Base-by-base conservation (phyloP, 768 basidiomycete species). In the Candolleomyces eurysporus region DNA sequence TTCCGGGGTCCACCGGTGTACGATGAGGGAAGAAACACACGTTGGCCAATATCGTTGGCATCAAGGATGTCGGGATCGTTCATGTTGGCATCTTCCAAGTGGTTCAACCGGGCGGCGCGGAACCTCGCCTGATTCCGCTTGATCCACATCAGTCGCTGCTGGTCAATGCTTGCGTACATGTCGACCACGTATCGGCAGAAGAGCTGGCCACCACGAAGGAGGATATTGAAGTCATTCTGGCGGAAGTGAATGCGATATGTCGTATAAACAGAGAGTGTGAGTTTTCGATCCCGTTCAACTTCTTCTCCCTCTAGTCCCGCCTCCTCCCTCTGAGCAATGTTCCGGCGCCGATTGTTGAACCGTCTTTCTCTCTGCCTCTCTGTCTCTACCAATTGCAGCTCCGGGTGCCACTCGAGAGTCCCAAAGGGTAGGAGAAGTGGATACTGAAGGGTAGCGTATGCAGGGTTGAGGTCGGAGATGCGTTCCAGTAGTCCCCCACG, bases 381-480 rank as follows among this genome's bases (percentile, higher is more conserved):
- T 10, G 59, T 57, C 14, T 74, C 56, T 65, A 57, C 71, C 73
- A 66, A n/a, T 9, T 76, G 75, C 70, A 84, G 81, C 3, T 73
- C 70, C 36, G 79, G 81, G 70, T 82, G 75, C 79, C 76, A 83
- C 3, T 32, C 32, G 32, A 5, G 9, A 9, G 32, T 32, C 2
- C 79, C 78, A 42, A 51, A 16, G 3, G 80, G 76, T 69, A 82
- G 81, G 1, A 84, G 68, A 0, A 84, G 63, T 0, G 77, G 73
- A 76, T 81, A 82, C 13, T 80, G 75, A 0, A 83, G 67, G 0
- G 79, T 63, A 0, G 62, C 31, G 63, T 82, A 84, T 0, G 66
- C 57, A 3, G 74, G 70, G 61, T 78, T 67, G 0, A 68, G 58
- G 2, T 83, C 72, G 60, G 57, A 71, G 40, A 82, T 78, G 2